Evolutionary conservation across 2,329 filamentous ascomycete species (phyloP).

Genomic region (Neofusicoccum laricinum): DNA sequence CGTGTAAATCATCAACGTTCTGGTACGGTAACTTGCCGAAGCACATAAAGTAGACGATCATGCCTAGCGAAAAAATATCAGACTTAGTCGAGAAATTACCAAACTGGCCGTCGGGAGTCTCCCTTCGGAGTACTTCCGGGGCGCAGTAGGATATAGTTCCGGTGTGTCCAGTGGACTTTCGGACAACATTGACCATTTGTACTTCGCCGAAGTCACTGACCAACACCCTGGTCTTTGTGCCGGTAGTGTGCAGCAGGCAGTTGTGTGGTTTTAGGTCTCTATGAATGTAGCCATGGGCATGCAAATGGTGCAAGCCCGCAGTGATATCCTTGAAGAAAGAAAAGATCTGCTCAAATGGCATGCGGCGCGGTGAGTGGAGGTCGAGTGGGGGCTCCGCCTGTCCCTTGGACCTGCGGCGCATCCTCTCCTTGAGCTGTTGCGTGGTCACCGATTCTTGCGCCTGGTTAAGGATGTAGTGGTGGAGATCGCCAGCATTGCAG

Average conservation of each 20-base stretch:
- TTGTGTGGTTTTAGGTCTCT: conserved; percentile 95
- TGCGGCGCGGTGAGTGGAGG: conserved; percentile 51
- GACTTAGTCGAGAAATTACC: conserved; percentile 97
- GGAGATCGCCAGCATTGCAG: conserved; percentile 89
- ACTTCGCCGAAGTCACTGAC: conserved; percentile 99
- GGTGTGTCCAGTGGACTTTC: conserved; percentile 89
- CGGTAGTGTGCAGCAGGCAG: conserved; percentile 79
- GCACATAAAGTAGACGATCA: conserved; percentile 98
- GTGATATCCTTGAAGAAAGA: conserved; percentile 96
- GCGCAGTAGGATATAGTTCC: conserved; percentile 98
- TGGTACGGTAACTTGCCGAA: conserved; percentile 85
- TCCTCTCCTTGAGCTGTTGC: conserved; percentile 83
- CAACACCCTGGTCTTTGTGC: conserved; percentile 69
- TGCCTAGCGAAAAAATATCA: conserved; percentile 95
- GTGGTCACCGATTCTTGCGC: conserved; percentile 62
- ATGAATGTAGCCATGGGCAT: conserved; percentile 90
- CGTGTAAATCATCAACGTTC: conserved; percentile 78
- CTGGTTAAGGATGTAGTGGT: conserved; percentile 78
- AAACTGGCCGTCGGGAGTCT: conserved; percentile 63
- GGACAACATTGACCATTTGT: conserved; percentile 73
- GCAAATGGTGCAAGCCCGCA: conserved; percentile 84
- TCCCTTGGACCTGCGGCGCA: conserved; percentile 78
- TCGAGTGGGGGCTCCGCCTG: conserved; percentile 62
- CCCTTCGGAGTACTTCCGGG: conserved; percentile 79
- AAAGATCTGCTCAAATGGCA: conserved; percentile 85